Evolutionary conservation across 371 early-diverging fungal species (phyloP), one percentile per base, ranked within the genome.

Genomic region (Mucor velutinosus): DNA sequence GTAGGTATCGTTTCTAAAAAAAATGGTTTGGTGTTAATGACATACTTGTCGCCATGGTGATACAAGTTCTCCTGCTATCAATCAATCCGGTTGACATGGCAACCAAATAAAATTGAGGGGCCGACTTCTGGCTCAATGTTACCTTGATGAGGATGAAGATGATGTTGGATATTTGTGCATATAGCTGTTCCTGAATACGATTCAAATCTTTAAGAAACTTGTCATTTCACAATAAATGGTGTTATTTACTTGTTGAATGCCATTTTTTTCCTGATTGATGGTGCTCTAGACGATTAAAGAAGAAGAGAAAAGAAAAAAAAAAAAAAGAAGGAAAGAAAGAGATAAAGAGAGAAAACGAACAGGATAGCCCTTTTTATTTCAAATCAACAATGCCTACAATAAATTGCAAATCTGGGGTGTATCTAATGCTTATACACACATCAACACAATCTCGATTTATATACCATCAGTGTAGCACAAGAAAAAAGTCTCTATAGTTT

Each of bases 361-460:
- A 32, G 27, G 21, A 11, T 14, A 17, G 11, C 19, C 37, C 35
- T 39, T 60, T 58, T 56, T 56, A 32, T 53, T 55, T 64, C 30
- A 25, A 64, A 57, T 64, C 57, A 43, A 39, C 56, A 23, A 41
- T 32, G 43, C 37, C 57, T 57, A 45, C 45, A 45, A 45, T 19
- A 45, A 37, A 37, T 37, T 45, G 45, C 19, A 45, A 23, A 64
- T 64, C 58, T 57, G 64, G 64, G 64, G 56, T 53, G 67, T 43
- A 62, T 62, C 57, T 61, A 62, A 67, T 62, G 23, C 51, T 23
- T 23, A 51, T 10, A 47, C 17, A 47, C 21, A 51, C 51, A 51
- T 51, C 51, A 51, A 51, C 25, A 51, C 25, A 51, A 51, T 67
- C 67, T 67, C 62, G 67, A 67, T 67, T 62, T 57, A 45, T 56